Conservation (phyloP, 2,329 filamentous ascomycete genomes). For the Sclerotinia glacialis region DNA sequence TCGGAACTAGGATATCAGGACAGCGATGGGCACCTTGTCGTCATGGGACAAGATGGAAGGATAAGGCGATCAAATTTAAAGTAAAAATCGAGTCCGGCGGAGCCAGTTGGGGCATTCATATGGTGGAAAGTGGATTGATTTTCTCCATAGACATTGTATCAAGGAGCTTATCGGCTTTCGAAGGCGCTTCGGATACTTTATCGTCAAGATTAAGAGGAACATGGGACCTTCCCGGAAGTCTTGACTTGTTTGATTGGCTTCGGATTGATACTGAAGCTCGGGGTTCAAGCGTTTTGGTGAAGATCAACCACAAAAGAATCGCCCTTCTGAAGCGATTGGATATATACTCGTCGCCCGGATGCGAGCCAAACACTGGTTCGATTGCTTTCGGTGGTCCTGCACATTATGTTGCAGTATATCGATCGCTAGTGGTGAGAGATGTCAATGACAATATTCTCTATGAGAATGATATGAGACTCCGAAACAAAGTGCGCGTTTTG, state of each 20-base stretch:
- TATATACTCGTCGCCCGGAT: not conserved
- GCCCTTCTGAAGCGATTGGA: not conserved
- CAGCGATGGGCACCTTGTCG: slow-evolving; percentile 10
- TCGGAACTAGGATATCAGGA: slow-evolving; percentile 12
- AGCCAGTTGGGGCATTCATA: slow-evolving; percentile 12
- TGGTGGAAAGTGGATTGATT: slow-evolving; percentile 13
- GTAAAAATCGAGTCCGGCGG: slow-evolving; percentile 9
- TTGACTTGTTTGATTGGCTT: slow-evolving; percentile 11
- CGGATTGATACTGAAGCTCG: slow-evolving; percentile 7
- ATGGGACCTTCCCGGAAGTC: slow-evolving; percentile 1
- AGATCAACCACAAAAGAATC: not conserved
- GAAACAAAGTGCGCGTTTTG: not conserved
- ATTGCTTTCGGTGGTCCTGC: slow-evolving; percentile 4
- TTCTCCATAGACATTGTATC: slow-evolving; percentile 4
- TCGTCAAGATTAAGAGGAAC: not conserved
- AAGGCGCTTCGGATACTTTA: slow-evolving; percentile 9
- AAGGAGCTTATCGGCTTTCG: not conserved
- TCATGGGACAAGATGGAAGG: slow-evolving; percentile 9
- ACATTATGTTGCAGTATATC: slow-evolving; percentile 14
- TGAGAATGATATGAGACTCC: slow-evolving; percentile 8
- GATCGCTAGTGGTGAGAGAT: slow-evolving; percentile 8
- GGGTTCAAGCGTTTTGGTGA: slow-evolving; percentile 2
- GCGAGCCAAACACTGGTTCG: slow-evolving; percentile 1
- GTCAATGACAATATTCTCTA: not conserved
- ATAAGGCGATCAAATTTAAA: slow-evolving; percentile 10